Evolutionary conservation across 1,139 yeast species (phyloP).

Genomic region (Pichia terricola): DNA sequence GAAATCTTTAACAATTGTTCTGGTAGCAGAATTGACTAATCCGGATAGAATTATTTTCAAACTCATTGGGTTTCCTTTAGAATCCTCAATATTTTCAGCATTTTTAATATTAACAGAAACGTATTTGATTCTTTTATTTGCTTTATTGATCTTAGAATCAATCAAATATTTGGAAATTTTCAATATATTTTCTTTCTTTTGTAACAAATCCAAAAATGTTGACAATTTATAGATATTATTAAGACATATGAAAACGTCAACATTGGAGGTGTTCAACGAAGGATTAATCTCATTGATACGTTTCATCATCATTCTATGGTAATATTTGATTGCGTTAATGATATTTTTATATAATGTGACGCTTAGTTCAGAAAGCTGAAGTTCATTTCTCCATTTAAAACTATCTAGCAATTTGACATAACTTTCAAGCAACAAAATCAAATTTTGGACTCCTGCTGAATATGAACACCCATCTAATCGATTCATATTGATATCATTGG

Average conservation of each 20-base stretch:
- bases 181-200: constrained; percentile 6
- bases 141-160: constrained; percentile 2
- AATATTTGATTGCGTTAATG: constrained; percentile 15
- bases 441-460: constrained; percentile 19
- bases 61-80: constrained; percentile 45
- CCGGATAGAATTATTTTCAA: constrained; percentile 67
- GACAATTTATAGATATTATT: constrained; percentile 20
- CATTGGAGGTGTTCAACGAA: constrained; percentile 12
- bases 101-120: constrained; percentile 38
- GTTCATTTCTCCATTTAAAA: constrained; percentile 19
- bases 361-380: constrained; percentile 18
- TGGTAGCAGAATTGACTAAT: constrained; percentile 61
- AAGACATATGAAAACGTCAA: constrained; percentile 20
- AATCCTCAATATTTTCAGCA: constrained; percentile 59
- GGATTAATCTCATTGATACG: constrained; percentile 9
- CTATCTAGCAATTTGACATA: constrained; percentile 21
- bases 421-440: constrained; percentile 21
- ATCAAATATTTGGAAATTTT: constrained; percentile 25
- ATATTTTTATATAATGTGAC: constrained; percentile 18
- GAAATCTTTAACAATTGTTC: constrained; percentile 48
- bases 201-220: constrained; percentile 10
- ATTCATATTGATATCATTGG: constrained; percentile 12
- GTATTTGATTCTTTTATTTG: constrained; percentile 11
- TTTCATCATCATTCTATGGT: constrained; percentile 16
- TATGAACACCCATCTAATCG: constrained; percentile 20